A percentile compares a stretch with the other conserved stretches of the same genome.
Evolutionary conservation across 1,284 basidiomycete genomes (phyloP).

Genomic region (Rhodotorula glutinis): DNA sequence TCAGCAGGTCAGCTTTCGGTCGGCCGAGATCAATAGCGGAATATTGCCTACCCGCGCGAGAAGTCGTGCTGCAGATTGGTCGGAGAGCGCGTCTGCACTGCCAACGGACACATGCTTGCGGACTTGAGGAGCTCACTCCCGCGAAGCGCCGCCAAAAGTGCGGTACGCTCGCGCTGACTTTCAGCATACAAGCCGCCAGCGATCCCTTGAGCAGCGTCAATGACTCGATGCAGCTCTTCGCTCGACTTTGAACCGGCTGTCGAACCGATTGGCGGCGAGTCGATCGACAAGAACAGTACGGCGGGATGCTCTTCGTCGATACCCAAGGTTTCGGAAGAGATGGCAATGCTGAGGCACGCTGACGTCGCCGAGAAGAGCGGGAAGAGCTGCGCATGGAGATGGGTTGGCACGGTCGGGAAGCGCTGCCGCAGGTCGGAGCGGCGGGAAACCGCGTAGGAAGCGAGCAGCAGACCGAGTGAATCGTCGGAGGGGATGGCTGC

Average conservation of each 20-base stretch:
- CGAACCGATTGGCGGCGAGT: neutral
- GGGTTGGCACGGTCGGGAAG: constrained; percentile 63
- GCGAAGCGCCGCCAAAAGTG: constrained; percentile 64
- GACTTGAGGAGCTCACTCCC: constrained; percentile 69
- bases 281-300: constrained; percentile 48
- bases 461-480: constrained; percentile 3
- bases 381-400: constrained; percentile 62
- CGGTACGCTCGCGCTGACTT: constrained; percentile 67
- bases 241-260: constrained; percentile 51
- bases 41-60: constrained; percentile 22
- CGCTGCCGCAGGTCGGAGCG: constrained; percentile 41
- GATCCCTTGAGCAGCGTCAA: constrained; percentile 63
- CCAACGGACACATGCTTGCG: constrained; percentile 53
- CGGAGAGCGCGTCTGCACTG: constrained; percentile 51
- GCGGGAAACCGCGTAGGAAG: constrained; percentile 10
- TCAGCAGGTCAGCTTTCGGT: neutral
- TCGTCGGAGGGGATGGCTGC: no score
- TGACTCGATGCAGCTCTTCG: constrained; percentile 57
- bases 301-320: neutral
- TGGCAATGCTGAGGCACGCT: constrained; percentile 69
- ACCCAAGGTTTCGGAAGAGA: constrained; percentile 43
- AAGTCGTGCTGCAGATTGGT: constrained; percentile 62
- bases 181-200: constrained; percentile 74
- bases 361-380: constrained; percentile 66
- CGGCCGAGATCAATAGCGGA: constrained; percentile 1